Base-by-base conservation (phyloP, 345 rosid species). In the Durio zibethinus region DNA sequence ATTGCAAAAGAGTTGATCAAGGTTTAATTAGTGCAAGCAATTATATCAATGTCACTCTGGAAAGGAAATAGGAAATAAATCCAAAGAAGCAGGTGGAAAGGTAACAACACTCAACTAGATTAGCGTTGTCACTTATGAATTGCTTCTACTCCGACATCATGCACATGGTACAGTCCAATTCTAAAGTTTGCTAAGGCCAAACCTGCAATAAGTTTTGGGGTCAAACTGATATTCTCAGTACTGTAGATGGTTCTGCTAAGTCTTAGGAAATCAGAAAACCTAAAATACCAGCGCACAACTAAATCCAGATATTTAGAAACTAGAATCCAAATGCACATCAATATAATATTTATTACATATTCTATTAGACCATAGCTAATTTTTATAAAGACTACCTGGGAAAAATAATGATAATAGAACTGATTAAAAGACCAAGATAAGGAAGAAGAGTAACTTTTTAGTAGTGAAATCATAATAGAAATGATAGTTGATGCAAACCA, bases 401-500 rank as follows among this genome's bases (percentile, higher is more conserved):
- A 38, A 27, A 52, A 4, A 77, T 10, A 71, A 4, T 14, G 50
- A 31, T 56, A 36, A 27, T 4, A 48, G 5, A 66, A 72, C 25
- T n/a, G 27, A n/a, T 21, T 25, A 57, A 12, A 59, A 27, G 20
- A 59, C 3, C 18, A 59, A 27, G 64, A 59, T 27, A 0, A 63
- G 16, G 67, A 62, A 35, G 43, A 33, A 2, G 40, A 16, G n/a
- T 63, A 8, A 0, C 18, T 31, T 33, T 35, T 61, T 14, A 33
- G 29, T n/a, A n/a, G 70, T 38, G 70, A 48, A 29, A 77, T 74
- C 78, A 80, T 75, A 16, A n/a, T 60, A 81, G 77, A 80, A 87
- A 61, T 71, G 78, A 68, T n/a, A 72, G 64, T 52, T 78, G 77
- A 70, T 73, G 78, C 67, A 86, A 77, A 16, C 83, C 72, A 11